These are phyloP conservation scores for Citropsis articulata DNA, from an alignment of 345 rosid species.

Conservation along the genomic window DNA sequence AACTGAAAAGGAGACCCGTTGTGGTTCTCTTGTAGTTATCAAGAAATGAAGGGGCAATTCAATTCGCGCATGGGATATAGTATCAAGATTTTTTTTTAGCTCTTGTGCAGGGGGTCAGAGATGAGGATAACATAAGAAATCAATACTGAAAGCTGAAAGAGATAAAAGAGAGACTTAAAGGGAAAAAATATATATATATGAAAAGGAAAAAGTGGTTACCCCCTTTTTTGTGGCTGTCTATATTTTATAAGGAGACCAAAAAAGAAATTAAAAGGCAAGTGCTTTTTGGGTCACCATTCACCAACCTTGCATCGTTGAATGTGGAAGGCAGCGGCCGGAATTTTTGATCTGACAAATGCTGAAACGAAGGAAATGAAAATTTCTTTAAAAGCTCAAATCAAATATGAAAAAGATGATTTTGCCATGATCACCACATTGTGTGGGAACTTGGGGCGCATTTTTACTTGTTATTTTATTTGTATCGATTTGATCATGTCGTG, in stretches of 20 bases:
- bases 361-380: background rate
- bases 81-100: background rate
- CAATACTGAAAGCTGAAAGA: background rate
- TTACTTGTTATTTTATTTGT: background rate
- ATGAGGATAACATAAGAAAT: background rate
- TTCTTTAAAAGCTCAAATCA: background rate
- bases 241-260: background rate
- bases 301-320: background rate
- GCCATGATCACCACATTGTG: constrained; percentile 23
- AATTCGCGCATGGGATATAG: background rate
- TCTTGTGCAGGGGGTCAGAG: background rate
- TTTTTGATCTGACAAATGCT: background rate
- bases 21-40: background rate
- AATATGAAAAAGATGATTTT: constrained; percentile 18
- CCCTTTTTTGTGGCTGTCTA: background rate
- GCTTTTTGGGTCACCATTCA: background rate
- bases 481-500: background rate
- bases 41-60: background rate
- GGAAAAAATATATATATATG: no score
- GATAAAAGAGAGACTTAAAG: background rate
- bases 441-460: background rate
- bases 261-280: background rate
- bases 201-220: background rate
- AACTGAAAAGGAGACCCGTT: background rate
- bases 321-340: background rate